Evolutionary conservation across 768 basidiomycete genomes (phyloP).

Genomic region (Crucibulum laeve): DNA sequence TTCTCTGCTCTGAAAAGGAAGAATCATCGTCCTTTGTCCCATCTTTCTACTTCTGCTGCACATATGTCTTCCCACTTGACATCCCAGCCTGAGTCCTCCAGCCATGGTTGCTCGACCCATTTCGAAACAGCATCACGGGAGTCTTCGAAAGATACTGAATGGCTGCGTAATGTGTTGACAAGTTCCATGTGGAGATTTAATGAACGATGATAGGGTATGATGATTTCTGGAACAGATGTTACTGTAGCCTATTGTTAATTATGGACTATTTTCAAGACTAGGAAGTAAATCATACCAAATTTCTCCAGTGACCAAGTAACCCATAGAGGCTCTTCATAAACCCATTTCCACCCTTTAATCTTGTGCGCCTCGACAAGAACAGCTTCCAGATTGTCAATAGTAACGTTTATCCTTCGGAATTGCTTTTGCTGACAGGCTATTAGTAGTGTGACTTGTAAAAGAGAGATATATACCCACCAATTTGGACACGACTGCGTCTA

Average conservation of each 20-base stretch:
- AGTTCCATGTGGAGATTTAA: slow-evolving; percentile 52
- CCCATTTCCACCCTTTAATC: slow-evolving; percentile 70
- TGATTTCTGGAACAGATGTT: slow-evolving; percentile 47
- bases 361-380: slow-evolving; percentile 67
- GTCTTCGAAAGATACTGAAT: slow-evolving; percentile 66
- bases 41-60: slow-evolving; percentile 69
- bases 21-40: slow-evolving; percentile 35
- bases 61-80: slow-evolving; percentile 77
- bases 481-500: slow-evolving; percentile 56
- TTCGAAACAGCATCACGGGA: slow-evolving; percentile 56
- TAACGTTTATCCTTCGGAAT: slow-evolving; percentile 59
- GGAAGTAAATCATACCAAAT: slow-evolving; percentile 48
- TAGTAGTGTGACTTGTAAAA: neutral
- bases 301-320: slow-evolving; percentile 77
- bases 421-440: slow-evolving; percentile 52
- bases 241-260: slow-evolving; percentile 30
- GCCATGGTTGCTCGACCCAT: slow-evolving; percentile 68
- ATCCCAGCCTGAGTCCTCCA: slow-evolving; percentile 68
- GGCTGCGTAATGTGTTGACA: slow-evolving; percentile 53
- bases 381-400: slow-evolving; percentile 61
- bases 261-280: slow-evolving; percentile 1
- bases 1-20: slow-evolving; percentile 9
- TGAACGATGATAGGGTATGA: slow-evolving; percentile 66
- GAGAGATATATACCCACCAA: slow-evolving; percentile 42
- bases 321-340: slow-evolving; percentile 71